phyloP scores from a whole-genome alignment of 305 asterid species.

The Rubia peregrina region DNA sequence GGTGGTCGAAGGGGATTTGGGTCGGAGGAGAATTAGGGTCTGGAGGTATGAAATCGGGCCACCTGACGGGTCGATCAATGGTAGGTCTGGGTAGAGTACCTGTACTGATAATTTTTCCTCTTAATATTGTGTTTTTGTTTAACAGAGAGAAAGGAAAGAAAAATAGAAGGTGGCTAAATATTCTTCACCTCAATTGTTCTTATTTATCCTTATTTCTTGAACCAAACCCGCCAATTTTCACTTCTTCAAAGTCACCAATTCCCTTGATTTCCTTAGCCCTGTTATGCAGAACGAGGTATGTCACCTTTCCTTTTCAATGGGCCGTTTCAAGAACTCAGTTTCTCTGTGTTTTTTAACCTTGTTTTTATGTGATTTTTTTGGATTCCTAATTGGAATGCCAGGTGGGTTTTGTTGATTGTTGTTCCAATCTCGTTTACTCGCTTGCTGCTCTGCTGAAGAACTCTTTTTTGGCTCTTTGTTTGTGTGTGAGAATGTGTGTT shows the following conservation, averaged over 20 bases:
- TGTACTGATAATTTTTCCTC: background rate
- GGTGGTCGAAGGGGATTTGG: too few species aligned
- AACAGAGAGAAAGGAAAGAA: background rate
- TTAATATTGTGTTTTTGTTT: background rate
- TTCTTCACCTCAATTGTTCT: background rate
- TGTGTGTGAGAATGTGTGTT: background rate
- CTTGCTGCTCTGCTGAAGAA: background rate
- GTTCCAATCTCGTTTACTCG: background rate
- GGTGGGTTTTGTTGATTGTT: background rate
- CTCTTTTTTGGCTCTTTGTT: background rate
- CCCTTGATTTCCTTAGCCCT: background rate
- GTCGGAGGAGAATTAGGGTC: too few species aligned
- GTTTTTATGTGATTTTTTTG: background rate
- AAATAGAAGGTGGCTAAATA: conserved; percentile 3
- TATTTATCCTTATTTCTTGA: background rate
- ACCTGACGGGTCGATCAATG: too few species aligned
- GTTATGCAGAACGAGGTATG: conserved; percentile 1
- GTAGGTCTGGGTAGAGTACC: too few species aligned
- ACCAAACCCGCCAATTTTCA: background rate
- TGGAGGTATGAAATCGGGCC: too few species aligned
- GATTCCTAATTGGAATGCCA: background rate
- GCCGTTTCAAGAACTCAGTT: background rate
- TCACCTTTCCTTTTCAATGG: background rate
- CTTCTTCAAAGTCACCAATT: conserved; percentile 3
- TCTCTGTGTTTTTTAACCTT: background rate